Percentiles rank a stretch among this genome's conserved stretches.
Evolutionary conservation across 306 rosid genomes (phyloP).

Genomic region (Pyrus betulifolia): DNA sequence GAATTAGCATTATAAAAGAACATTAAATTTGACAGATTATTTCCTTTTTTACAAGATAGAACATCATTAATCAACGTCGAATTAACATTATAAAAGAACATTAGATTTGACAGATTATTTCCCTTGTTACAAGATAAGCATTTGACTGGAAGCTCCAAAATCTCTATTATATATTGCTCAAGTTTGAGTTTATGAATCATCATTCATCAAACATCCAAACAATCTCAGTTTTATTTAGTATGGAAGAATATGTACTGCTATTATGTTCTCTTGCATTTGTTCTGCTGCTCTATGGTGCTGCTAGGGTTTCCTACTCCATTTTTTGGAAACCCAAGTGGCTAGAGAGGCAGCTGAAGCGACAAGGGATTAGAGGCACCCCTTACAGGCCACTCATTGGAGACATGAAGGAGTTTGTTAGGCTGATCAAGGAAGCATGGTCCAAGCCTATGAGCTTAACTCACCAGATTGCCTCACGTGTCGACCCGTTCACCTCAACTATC

Average conservation of each 20-base stretch:
- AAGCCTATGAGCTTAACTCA: constrained; percentile 36
- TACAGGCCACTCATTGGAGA: constrained; percentile 43
- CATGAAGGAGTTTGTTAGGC: constrained; percentile 33
- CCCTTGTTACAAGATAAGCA: background rate
- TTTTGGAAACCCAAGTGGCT: constrained; percentile 45
- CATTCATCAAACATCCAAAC: background rate
- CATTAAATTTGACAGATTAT: too few species aligned
- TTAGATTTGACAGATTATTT: background rate
- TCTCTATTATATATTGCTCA: background rate
- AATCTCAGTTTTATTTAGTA: background rate
- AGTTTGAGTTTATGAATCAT: background rate
- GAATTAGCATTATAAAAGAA: too few species aligned
- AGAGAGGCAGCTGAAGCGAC: constrained; percentile 29
- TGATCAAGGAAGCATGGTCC: constrained; percentile 41
- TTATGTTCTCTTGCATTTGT: constrained; percentile 7
- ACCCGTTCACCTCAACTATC: constrained; percentile 28
- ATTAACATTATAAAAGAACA: background rate
- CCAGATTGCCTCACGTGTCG: constrained; percentile 34
- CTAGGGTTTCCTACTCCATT: constrained; percentile 23
- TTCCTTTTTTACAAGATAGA: too few species aligned
- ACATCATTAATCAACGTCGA: background rate
- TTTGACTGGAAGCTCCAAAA: constrained; percentile 4
- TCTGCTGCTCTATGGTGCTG: constrained; percentile 27
- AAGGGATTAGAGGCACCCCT: constrained; percentile 42
- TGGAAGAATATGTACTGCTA: constrained; percentile 14